Evolutionary conservation across 441 rosid genomes (phyloP).

Genomic region (Populus trichocarpa): DNA sequence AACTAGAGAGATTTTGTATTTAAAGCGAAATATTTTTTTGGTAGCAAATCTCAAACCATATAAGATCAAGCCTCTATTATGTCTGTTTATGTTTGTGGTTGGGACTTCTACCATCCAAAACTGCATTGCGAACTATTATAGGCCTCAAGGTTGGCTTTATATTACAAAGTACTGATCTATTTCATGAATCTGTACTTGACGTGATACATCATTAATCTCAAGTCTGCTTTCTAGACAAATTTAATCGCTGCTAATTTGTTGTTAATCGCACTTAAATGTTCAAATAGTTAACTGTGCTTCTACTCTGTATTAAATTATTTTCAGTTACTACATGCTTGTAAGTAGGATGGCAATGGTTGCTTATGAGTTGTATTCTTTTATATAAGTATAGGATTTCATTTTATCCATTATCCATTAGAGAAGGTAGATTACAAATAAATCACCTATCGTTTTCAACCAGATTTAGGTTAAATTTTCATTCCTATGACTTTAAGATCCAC

Average conservation of each 20-base stretch:
- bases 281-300: neutral
- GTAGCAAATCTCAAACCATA: neutral
- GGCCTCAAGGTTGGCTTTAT: neutral
- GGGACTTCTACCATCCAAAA: neutral
- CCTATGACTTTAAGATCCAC: too few relatives aligned
- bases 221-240: neutral
- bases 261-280: neutral
- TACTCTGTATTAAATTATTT: neutral
- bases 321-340: neutral
- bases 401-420: too few relatives aligned
- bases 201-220: neutral
- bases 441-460: too few relatives aligned
- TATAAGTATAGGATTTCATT: too few relatives aligned
- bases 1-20: neutral
- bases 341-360: neutral
- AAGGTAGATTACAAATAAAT: too few relatives aligned
- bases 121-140: neutral
- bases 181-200: neutral
- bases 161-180: neutral
- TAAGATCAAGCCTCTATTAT: neutral
- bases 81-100: neutral
- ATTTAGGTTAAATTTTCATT: too few relatives aligned
- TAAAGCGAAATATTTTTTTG: neutral
- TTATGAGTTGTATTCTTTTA: too few relatives aligned
- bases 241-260: neutral